Percentiles rank a stretch among this genome's conserved stretches.
phyloP scores from a whole-genome alignment of 2,329 filamentous ascomycete species.

The Aspergillus quadricinctus region DNA sequence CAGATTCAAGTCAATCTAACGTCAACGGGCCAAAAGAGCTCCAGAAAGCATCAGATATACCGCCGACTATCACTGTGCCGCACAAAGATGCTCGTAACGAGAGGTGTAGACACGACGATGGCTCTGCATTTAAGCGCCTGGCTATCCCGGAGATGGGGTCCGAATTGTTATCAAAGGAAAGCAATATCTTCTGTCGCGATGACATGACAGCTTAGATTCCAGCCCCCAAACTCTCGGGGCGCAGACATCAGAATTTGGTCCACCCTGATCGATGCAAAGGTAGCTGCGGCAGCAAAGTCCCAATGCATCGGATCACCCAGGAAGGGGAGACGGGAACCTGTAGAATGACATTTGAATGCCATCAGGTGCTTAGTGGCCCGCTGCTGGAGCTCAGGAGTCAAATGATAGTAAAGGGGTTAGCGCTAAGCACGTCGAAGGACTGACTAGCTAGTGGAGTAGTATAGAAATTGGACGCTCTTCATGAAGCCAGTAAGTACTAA shows the following conservation, averaged over 20 bases:
- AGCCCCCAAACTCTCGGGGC: conserved; percentile 30
- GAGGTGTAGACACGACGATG: conserved; percentile 27
- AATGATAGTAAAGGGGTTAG: conserved; percentile 18
- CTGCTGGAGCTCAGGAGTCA: conserved; percentile 8
- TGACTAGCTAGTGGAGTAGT: conserved; percentile 5
- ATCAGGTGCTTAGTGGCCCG: conserved; percentile 13
- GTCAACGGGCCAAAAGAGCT: conserved; percentile 32
- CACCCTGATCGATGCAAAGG: conserved; percentile 16
- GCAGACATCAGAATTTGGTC: conserved; percentile 26
- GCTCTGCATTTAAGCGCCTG: conserved; percentile 37
- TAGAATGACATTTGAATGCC: conserved; percentile 13
- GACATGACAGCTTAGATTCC: conserved; percentile 19
- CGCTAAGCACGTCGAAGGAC: conserved; percentile 13
- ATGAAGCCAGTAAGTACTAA: neutral
- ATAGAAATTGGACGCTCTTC: neutral
- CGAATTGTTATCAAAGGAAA: conserved; percentile 12
- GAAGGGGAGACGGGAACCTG: conserved; percentile 8
- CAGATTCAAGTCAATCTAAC: conserved; percentile 21
- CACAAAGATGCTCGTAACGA: conserved; percentile 22
- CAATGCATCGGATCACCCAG: conserved; percentile 20
- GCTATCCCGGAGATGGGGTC: conserved; percentile 23
- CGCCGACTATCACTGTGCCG: conserved; percentile 29
- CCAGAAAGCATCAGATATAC: conserved; percentile 20
- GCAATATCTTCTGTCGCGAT: conserved; percentile 8
- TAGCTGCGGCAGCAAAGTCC: conserved; percentile 16